Evolutionary conservation across 208 protist genomes (phyloP).

Genomic region (Crithidia sp.): DNA sequence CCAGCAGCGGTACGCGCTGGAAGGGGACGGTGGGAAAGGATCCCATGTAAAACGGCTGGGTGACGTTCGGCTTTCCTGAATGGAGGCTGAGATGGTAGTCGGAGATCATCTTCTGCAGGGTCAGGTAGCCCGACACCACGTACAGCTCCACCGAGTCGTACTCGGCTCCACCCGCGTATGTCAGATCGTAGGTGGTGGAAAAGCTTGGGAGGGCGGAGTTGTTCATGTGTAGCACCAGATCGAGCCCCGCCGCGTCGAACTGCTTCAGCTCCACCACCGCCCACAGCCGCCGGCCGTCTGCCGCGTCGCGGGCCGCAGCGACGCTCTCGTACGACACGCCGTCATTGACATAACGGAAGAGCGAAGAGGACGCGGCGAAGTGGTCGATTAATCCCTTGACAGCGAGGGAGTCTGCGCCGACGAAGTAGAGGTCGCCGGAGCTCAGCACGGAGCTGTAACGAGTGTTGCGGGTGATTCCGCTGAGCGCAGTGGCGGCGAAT

Average conservation of each 20-base stretch:
- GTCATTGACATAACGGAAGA: constrained; percentile 51
- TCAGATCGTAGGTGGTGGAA: constrained; percentile 11
- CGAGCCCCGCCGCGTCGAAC: not conserved
- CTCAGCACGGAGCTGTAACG: constrained; percentile 44
- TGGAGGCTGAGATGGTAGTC: constrained; percentile 38
- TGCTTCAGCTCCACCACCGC: constrained; percentile 23
- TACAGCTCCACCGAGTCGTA: constrained; percentile 69
- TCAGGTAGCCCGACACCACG: constrained; percentile 66
- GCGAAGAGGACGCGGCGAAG: constrained; percentile 30
- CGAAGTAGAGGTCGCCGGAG: constrained; percentile 64
- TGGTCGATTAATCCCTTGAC: not conserved
- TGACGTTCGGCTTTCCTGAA: not conserved
- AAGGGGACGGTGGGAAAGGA: constrained; percentile 34
- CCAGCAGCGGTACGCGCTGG: constrained; percentile 41
- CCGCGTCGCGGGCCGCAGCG: not conserved
- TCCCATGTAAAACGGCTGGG: constrained; percentile 32
- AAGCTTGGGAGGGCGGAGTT: constrained; percentile 33
- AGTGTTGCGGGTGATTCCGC: constrained; percentile 33
- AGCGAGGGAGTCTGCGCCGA: constrained; percentile 12
- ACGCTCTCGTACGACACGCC: constrained; percentile 13
- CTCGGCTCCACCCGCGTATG: constrained; percentile 41
- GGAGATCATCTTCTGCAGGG: constrained; percentile 60
- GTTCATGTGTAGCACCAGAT: constrained; percentile 46
- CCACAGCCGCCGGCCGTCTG: constrained; percentile 10
- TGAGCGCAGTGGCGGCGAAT: not conserved